These are phyloP conservation scores for Colletotrichum sp. DNA, from an alignment of 2,329 filamentous ascomycete genomes.

Conservation along the genomic window DNA sequence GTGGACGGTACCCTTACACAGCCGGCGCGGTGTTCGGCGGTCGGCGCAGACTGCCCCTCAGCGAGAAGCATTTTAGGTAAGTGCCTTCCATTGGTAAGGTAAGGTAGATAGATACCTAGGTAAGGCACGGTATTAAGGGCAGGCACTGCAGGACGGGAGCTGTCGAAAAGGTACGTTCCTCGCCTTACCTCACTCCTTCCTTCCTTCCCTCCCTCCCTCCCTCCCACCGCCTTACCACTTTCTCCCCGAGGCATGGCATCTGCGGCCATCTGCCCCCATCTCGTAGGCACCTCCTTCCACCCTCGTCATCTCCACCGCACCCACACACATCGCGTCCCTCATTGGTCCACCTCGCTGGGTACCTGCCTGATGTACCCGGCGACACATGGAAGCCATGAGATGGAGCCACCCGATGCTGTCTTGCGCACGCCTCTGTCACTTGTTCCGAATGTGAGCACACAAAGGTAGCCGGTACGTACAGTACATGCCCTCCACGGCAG, in stretches of 20 bases:
- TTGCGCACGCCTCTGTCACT: not conserved
- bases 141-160: not conserved
- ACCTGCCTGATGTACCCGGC: slow-evolving; percentile 5
- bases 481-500: not conserved
- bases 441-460: not conserved
- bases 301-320: not conserved
- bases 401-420: not conserved
- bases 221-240: slow-evolving; percentile 4
- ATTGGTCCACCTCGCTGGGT: not conserved
- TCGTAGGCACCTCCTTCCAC: not conserved
- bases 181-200: not conserved
- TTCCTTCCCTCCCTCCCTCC: not conserved
- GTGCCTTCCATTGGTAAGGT: not conserved
- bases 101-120: not conserved
- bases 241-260: slow-evolving; percentile 3
- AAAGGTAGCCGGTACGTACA: not conserved
- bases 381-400: slow-evolving; percentile 18
- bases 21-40: not conserved
- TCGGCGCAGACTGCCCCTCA: not conserved
- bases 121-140: not conserved
- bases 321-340: not conserved
- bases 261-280: not conserved
- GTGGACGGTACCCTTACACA: not conserved
- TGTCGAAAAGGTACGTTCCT: not conserved
- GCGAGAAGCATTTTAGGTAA: not conserved